Evolutionary conservation across 306 rosid genomes (phyloP), one percentile per base, ranked within the genome.

Genomic region (Ormosia semicastrata): DNA sequence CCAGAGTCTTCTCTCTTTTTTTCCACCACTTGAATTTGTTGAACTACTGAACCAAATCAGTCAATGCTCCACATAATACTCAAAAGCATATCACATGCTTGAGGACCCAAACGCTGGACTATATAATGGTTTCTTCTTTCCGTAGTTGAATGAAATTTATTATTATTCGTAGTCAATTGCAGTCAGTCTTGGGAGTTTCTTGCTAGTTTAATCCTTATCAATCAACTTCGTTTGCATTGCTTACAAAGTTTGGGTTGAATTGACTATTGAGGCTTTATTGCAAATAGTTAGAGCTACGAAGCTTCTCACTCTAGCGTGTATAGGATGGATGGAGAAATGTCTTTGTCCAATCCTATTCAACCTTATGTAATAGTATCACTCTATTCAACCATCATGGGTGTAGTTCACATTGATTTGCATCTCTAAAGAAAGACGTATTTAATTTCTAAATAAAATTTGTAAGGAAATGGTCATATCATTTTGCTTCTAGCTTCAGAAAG

Each of bases 291-390:
- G 5, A 69, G 75, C 49, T 43, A 76, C 4, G 82, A 85, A 80
- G 72, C 34, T 85, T 85, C 85, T 73, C 65, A 53, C 29, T 14
- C 17, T n/a, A 85, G 8, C 56, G 15, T 73, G 8, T 49, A 71
- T 73, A 47, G 52, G 32, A 57, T 11, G 76, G 70, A 40, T 8
- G 66, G 68, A 73, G 77, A 78, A 83, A 78, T 65, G 87, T 72
- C 87, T 64, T 43, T 78, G 64, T 77, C 86, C 56, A 64, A 53
- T 56, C 53, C 69, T 54, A 71, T 32, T 40, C 69, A 24, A n/a
- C n/a, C n/a, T n/a, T n/a, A n/a, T n/a, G n/a, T n/a, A n/a, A 24
- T 24, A 24, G 24, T 24, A 24, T 24, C 24, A 24, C 24, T 24
- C 24, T 24, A 24, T 24, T 24, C 24, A 24, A 24, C 24, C 24